These are phyloP conservation scores for Teunomyces atbi DNA, from an alignment of 805 yeast genomes.

Conservation along the genomic window DNA sequence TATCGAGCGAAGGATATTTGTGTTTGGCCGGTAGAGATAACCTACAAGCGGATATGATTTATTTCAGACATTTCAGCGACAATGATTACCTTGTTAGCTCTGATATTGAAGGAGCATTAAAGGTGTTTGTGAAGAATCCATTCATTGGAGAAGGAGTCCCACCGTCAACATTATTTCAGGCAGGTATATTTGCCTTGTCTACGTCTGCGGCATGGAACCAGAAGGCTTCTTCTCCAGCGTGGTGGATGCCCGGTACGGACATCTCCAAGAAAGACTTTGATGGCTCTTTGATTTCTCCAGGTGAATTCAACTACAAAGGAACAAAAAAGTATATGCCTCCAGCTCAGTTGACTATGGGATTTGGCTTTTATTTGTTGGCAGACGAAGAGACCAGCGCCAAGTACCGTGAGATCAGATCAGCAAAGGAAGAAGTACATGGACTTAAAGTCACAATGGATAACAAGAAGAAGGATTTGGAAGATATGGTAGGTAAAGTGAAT, in stretches of 20 bases:
- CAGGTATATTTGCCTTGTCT: conserved; percentile 80
- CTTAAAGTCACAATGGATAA: conserved; percentile 33
- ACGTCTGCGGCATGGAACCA: conserved; percentile 89
- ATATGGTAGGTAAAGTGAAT: conserved; percentile 7
- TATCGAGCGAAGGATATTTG: conserved; percentile 84
- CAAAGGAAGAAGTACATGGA: conserved; percentile 38
- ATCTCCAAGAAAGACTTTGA: conserved; percentile 70
- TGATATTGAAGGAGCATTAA: conserved; percentile 70
- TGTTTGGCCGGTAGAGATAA: conserved; percentile 85
- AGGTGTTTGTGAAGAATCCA: conserved; percentile 81
- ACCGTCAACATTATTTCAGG: conserved; percentile 85
- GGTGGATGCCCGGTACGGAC: conserved; percentile 73
- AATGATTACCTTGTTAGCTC: conserved; percentile 72
- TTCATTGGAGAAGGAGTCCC: conserved; percentile 68
- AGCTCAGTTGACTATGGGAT: conserved; percentile 84
- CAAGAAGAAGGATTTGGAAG: conserved; percentile 38
- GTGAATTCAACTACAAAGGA: conserved; percentile 55
- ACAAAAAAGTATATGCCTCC: conserved; percentile 68
- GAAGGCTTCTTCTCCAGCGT: conserved; percentile 76
- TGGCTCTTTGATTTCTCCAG: conserved; percentile 57
- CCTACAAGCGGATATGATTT: conserved; percentile 75
- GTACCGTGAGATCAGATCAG: conserved; percentile 24
- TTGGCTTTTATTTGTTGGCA: conserved; percentile 74
- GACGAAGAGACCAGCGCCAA: conserved; percentile 52
- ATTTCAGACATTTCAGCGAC: conserved; percentile 70